phyloP scores from a whole-genome alignment of 2,329 filamentous ascomycete species.

The Fusarium sp. region DNA sequence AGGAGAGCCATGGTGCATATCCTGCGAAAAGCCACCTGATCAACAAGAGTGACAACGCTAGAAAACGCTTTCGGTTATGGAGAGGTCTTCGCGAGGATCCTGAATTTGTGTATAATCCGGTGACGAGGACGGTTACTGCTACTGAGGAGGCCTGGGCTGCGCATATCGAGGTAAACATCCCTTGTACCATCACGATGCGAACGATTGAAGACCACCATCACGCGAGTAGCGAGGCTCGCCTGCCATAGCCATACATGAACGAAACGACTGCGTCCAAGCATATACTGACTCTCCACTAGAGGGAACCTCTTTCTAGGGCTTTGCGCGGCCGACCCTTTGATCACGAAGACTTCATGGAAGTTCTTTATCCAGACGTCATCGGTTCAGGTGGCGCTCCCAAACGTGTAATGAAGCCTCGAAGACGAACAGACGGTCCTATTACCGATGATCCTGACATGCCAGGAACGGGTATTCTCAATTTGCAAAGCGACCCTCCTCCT shows the following conservation, averaged over 20 bases:
- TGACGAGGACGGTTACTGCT: constrained; percentile 63
- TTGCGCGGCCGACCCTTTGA: constrained; percentile 68
- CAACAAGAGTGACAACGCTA: constrained; percentile 72
- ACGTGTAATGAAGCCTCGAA: constrained; percentile 66
- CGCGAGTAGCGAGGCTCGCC: constrained; percentile 6
- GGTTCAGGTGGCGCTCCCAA: constrained; percentile 70
- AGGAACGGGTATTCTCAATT: constrained; percentile 59
- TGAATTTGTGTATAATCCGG: constrained; percentile 65
- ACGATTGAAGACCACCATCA: neutral
- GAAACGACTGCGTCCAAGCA: neutral
- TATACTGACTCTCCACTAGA: constrained; percentile 52
- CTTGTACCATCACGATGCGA: constrained; percentile 8
- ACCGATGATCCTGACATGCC: constrained; percentile 61
- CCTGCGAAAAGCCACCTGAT: constrained; percentile 71
- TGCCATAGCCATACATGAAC: neutral
- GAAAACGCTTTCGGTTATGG: constrained; percentile 72
- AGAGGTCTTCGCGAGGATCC: constrained; percentile 67
- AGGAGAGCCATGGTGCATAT: constrained; percentile 65
- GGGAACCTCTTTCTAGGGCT: constrained; percentile 67
- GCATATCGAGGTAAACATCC: constrained; percentile 64
- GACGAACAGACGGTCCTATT: constrained; percentile 59
- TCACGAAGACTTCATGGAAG: constrained; percentile 70
- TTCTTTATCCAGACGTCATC: constrained; percentile 69
- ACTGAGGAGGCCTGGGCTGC: constrained; percentile 67
- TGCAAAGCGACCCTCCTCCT: constrained; percentile 52